phyloP scores from a whole-genome alignment of 257 asterid genomes.

The Solanum boliviense region DNA sequence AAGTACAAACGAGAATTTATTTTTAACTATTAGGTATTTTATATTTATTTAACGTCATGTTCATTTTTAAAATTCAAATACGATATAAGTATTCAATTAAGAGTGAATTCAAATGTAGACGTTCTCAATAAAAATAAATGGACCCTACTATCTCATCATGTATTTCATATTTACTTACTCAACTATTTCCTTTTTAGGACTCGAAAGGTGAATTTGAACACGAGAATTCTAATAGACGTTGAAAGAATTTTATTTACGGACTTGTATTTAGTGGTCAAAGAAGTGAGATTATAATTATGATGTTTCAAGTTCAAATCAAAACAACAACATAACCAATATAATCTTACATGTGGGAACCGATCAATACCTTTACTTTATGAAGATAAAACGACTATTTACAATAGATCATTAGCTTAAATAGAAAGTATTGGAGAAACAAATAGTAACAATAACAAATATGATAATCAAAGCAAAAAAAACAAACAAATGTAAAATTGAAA shows the following conservation, averaged over 20 bases:
- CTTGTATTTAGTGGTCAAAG: not conserved
- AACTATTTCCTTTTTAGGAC: not conserved
- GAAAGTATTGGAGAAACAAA: too few relatives aligned
- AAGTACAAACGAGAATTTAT: not conserved
- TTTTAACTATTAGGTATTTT: not conserved
- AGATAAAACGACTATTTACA: not conserved
- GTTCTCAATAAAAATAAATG: too few relatives aligned
- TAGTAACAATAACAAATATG: too few relatives aligned
- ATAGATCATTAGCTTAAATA: not conserved
- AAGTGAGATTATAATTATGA: too few relatives aligned
- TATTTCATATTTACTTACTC: too few relatives aligned
- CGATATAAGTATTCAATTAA: too few relatives aligned
- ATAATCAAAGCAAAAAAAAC: not conserved
- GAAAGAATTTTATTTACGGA: not conserved
- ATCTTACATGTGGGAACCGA: too few relatives aligned
- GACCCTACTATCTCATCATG: too few relatives aligned
- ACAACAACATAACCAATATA: not conserved
- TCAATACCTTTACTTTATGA: not conserved
- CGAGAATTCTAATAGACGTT: not conserved
- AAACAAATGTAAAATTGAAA: not conserved
- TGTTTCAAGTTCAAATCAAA: not conserved
- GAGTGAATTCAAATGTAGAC: not conserved
- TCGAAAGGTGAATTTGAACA: not conserved
- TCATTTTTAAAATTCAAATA: not conserved
- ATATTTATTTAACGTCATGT: not conserved